These are phyloP conservation scores for Aspergillus brasiliensis DNA, from an alignment of 2,329 filamentous ascomycete species.

Conservation along the genomic window DNA sequence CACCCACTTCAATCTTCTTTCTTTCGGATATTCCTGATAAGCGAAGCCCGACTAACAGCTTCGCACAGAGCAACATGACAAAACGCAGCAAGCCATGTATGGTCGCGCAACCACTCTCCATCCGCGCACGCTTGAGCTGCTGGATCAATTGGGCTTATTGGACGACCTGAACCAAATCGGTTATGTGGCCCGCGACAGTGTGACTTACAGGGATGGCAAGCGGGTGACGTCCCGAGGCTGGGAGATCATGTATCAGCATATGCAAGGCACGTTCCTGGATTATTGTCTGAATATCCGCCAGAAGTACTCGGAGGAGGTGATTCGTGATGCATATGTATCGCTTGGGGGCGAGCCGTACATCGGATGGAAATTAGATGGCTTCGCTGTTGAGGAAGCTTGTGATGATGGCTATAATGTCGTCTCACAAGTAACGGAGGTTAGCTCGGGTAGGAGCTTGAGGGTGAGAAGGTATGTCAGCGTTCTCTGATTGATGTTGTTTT, in stretches of 20 bases:
- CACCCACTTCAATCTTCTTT: too few relatives aligned
- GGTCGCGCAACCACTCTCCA: conserved; percentile 57
- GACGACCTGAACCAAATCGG: conserved; percentile 63
- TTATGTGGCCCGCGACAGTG: conserved; percentile 27
- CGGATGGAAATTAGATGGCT: not conserved
- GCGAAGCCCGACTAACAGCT: not conserved
- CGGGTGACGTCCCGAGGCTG: conserved; percentile 26
- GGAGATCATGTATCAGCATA: conserved; percentile 55
- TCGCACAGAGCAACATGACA: conserved; percentile 40
- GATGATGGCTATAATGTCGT: not conserved
- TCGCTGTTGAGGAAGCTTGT: not conserved
- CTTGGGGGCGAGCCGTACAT: conserved; percentile 15
- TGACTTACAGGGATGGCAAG: conserved; percentile 35
- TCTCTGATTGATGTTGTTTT: too few relatives aligned
- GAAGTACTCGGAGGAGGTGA: conserved; percentile 58
- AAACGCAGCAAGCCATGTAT: conserved; percentile 34
- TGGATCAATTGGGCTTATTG: conserved; percentile 46
- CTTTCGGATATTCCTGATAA: too few relatives aligned
- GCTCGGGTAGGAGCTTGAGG: not conserved
- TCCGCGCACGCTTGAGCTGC: conserved; percentile 50
- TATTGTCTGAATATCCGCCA: conserved; percentile 59
- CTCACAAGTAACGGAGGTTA: not conserved
- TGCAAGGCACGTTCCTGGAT: conserved; percentile 54
- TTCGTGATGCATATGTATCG: conserved; percentile 40
- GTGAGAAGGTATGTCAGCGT: not conserved